Evolutionary conservation across 257 asterid genomes (phyloP), one percentile per base, ranked within the genome.

Genomic region (Solanum infundibuliforme): DNA sequence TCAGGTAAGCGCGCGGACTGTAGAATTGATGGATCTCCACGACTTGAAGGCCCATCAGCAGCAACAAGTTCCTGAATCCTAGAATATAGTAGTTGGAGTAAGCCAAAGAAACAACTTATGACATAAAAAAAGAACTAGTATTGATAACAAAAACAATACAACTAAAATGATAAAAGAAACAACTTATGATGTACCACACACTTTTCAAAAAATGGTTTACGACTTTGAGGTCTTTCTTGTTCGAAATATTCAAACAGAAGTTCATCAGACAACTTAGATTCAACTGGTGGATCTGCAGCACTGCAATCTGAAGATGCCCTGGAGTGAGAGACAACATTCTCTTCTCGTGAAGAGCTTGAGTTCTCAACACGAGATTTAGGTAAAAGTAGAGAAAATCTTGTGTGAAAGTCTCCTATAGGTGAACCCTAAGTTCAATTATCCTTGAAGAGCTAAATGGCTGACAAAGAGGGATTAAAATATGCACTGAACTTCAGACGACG

Each of bases 201-300:
- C 91, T 62, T 89, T 68, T 87, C 89, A 25, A 87, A 89, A 46
- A 89, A 73, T 6, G 89, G 91, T 25, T 85, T 79, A 83, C 91
- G 83, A 84, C 20, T 84, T 12, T 87, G 91, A 83, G 91, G 91
- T 82, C 66, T 88, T 16, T 87, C 89, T 35, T 21, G 27, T 65
- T 89, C 89, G 18, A 89, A 87, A 84, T 87, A 89, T 32, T 89
- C 89, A 76, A 89, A 89, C 82, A 89, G 88, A 83, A 89, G 88
- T 46, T 89, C 88, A 84, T 75, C 91, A 48, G 87, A 82, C n/a
- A 34, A 83, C 10, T 73, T 71, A 25, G 41, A 72, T 65, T 34
- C 85, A 73, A 36, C 12, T 16, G 69, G 90, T 75, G 55, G 74
- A 34, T 83, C 85, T 7, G 66, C 46, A 11, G 46, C n/a, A 25